Conservation (phyloP, 768 basidiomycete species). For the Leucosporidium scottii region DNA sequence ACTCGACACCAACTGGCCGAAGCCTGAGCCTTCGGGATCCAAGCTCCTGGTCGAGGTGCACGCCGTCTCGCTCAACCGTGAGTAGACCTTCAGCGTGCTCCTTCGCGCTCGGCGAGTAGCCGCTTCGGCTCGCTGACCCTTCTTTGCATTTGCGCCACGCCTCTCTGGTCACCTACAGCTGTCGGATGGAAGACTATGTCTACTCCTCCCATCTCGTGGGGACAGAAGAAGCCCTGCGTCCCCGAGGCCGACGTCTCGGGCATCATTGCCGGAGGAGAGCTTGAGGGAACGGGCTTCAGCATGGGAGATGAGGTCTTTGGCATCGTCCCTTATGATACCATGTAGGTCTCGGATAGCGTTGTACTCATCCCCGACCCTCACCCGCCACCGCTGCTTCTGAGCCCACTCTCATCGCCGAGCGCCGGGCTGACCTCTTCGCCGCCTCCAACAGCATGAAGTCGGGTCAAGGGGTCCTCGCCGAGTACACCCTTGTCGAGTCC, state of each 20-base stretch:
- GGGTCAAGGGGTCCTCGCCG: slow-evolving; percentile 54
- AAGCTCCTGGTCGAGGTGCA: slow-evolving; percentile 52
- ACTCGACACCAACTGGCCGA: slow-evolving; percentile 38
- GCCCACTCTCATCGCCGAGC: no score
- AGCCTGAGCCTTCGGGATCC: slow-evolving; percentile 43
- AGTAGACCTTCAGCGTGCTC: background rate
- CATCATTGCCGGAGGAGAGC: slow-evolving; percentile 49
- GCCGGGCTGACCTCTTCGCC: background rate
- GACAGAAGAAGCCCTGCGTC: slow-evolving; percentile 50
- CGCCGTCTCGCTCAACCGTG: slow-evolving; percentile 61
- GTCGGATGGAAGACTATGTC: slow-evolving; percentile 55
- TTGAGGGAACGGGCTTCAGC: slow-evolving; percentile 51
- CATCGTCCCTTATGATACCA: slow-evolving; percentile 45
- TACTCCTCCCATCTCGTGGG: slow-evolving; percentile 47
- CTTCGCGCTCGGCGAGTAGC: slow-evolving; percentile 40
- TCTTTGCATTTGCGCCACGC: background rate
- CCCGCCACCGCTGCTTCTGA: no score
- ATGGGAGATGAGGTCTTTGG: slow-evolving; percentile 63
- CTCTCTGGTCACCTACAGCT: slow-evolving; percentile 40
- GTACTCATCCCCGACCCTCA: no score
- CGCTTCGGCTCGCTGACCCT: background rate
- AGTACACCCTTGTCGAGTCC: slow-evolving; percentile 53
- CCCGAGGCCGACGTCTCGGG: slow-evolving; percentile 63
- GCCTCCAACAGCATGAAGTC: slow-evolving; percentile 37
- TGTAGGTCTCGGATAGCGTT: background rate